Conservation (phyloP, 2,329 filamentous ascomycete species). For the Cladophialophora exuberans region DNA sequence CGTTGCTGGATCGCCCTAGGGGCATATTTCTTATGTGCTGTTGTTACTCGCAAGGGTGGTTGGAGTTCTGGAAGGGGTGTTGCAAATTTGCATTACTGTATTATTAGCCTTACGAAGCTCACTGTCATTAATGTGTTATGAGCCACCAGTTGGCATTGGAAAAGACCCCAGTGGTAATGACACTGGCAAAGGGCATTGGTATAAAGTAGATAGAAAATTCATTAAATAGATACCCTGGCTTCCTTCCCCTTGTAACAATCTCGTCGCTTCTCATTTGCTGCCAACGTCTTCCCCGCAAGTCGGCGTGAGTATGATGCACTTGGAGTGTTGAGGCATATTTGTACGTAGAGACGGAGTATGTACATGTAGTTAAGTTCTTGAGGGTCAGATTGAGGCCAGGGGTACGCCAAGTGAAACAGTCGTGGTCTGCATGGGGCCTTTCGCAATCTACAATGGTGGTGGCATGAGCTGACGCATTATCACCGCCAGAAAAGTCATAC, state of each 20-base stretch:
- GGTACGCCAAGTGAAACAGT: constrained; percentile 21
- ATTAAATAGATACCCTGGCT: neutral
- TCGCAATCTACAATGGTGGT: constrained; percentile 7
- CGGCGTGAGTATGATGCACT: too few species aligned
- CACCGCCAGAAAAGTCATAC: constrained; percentile 4
- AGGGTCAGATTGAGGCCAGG: constrained; percentile 6
- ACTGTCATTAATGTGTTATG: constrained; percentile 5
- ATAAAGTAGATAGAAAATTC: constrained; percentile 3
- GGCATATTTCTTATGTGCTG: neutral
- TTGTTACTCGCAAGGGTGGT: neutral
- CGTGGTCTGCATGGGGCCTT: constrained; percentile 25
- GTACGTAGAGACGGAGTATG: too few species aligned
- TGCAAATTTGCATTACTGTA: constrained; percentile 2
- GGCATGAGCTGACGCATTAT: neutral
- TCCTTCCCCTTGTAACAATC: neutral
- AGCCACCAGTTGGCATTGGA: constrained; percentile 9
- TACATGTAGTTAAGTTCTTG: neutral
- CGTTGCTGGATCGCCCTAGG: neutral
- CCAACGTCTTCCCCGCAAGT: neutral
- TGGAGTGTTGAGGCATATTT: too few species aligned
- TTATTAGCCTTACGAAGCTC: constrained; percentile 14
- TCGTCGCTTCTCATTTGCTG: neutral
- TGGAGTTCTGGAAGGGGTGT: too few species aligned
- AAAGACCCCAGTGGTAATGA: constrained; percentile 11
- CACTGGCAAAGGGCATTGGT: constrained; percentile 1